Percentiles rank a stretch among this genome's conserved stretches.
Evolutionary conservation across 1,284 basidiomycete species (phyloP).

Genomic region (Apiotrichum veenhuisii): DNA sequence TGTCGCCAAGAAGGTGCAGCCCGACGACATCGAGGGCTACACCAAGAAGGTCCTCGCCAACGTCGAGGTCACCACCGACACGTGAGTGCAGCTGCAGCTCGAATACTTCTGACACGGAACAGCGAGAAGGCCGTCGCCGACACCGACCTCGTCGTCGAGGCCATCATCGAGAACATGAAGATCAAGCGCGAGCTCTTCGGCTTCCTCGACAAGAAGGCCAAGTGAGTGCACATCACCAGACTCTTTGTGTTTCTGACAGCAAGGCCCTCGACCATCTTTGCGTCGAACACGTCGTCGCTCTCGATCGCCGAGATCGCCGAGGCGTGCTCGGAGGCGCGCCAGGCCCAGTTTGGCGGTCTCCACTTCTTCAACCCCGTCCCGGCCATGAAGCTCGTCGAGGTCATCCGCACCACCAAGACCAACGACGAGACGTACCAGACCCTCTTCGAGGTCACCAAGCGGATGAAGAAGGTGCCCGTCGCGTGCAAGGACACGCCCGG

Average conservation of each 20-base stretch:
- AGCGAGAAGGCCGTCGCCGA: slow-evolving; percentile 51
- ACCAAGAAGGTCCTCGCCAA: slow-evolving; percentile 50
- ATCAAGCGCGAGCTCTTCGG: slow-evolving; percentile 57
- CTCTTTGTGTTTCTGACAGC: not conserved
- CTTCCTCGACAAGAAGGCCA: slow-evolving; percentile 54
- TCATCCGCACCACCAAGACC: slow-evolving; percentile 54
- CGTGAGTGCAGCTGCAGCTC: slow-evolving; percentile 27
- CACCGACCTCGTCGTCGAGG: slow-evolving; percentile 58
- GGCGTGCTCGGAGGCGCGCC: slow-evolving; percentile 41
- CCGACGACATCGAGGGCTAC: slow-evolving; percentile 50
- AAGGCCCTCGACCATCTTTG: slow-evolving; percentile 51
- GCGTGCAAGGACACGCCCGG: slow-evolving; percentile 57
- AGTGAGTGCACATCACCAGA: slow-evolving; percentile 30
- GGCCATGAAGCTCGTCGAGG: slow-evolving; percentile 60
- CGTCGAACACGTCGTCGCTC: slow-evolving; percentile 57
- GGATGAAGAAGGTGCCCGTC: slow-evolving; percentile 57
- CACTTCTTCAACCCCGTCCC: slow-evolving; percentile 56
- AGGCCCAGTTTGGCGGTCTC: slow-evolving; percentile 53
- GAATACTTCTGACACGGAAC: not conserved
- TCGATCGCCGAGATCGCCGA: slow-evolving; percentile 56
- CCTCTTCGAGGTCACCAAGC: slow-evolving; percentile 52
- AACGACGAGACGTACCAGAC: slow-evolving; percentile 52
- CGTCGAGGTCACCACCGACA: slow-evolving; percentile 55
- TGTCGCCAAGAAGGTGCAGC: slow-evolving; percentile 54
- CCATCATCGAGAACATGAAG: slow-evolving; percentile 58